Base-by-base conservation (phyloP, 805 yeast genomes). In the Teunomyces kruisii region DNA sequence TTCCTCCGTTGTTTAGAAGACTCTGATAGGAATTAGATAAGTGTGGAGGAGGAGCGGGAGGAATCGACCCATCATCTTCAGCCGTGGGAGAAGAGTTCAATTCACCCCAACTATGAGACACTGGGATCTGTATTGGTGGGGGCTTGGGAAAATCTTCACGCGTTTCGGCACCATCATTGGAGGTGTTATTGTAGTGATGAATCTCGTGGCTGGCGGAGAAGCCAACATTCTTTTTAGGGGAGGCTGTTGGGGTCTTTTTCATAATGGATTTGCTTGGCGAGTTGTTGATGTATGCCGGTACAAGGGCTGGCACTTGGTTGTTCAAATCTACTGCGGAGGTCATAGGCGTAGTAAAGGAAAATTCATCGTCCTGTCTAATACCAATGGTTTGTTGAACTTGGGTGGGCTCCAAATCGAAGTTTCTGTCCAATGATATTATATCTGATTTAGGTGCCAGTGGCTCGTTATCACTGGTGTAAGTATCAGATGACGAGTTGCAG, bases 251-350 rank as follows among this genome's bases (percentile, higher is more conserved):
- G 4, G 55, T 45, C 38, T 56, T 58, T 45, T 59, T 67, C 71
- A 72, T 67, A 19, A 65, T 68, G 26, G 75, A 69, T 47, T 67
- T 70, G 45, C 62, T 63, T 5, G 76, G 76, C 5, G 72, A 65
- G 6, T 53, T 31, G 38, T 45, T 43, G 26, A 29, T 36, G 26
- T 37, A 44, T 22, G 36, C 33, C 15, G 47, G 42, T 28, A 30
- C 32, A 4, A 33, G 6, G n/a, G 27, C n/a, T n/a, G 38, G 22
- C 3, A 19, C 9, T 13, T 27, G n/a, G 43, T 43, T 28, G 30
- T 27, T 40, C 31, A 53, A 51, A 37, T 50, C 52, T 9, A 42
- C 42, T 2, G 58, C 55, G 22, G 58, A 57, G 15, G 56, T 59
- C 46, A 44, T 49, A 12, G 63, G 65, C 2, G 62, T 56, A 26